Percentiles rank a stretch among this genome's conserved stretches.
Conservation (phyloP, 2,329 filamentous ascomycete genomes). For the Clarireedia paspali region DNA sequence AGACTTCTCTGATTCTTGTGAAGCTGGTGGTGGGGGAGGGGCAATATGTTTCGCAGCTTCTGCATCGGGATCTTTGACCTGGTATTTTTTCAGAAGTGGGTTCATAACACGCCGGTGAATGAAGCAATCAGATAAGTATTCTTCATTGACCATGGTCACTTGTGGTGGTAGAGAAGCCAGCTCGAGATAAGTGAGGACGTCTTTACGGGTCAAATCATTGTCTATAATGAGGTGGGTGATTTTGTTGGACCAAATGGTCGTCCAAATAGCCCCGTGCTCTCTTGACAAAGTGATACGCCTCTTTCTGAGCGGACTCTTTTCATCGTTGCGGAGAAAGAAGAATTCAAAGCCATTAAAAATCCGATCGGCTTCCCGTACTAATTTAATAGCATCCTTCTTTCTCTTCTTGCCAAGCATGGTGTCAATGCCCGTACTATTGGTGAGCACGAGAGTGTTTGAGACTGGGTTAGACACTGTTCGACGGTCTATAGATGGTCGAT, state of each 20-base stretch:
- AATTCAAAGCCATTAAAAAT: conserved; percentile 57
- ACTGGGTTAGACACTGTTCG: conserved; percentile 21
- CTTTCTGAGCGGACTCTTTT: conserved; percentile 58
- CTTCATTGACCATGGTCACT: conserved; percentile 57
- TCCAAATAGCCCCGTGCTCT: conserved; percentile 69
- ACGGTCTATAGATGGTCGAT: conserved; percentile 11
- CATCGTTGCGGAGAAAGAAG: conserved; percentile 76
- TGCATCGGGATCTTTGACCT: conserved; percentile 30
- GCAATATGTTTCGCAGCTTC: background rate
- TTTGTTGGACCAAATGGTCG: conserved; percentile 41
- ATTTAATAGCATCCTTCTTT: conserved; percentile 28
- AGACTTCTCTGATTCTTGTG: conserved; percentile 20
- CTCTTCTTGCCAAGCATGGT: conserved; percentile 21
- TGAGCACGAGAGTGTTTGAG: conserved; percentile 19
- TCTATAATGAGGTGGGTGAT: conserved; percentile 81
- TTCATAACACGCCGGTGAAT: conserved; percentile 50
- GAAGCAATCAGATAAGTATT: conserved; percentile 63
- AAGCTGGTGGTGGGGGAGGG: background rate
- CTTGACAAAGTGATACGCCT: conserved; percentile 67
- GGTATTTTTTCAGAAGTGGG: conserved; percentile 50
- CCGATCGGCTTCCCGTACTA: conserved; percentile 44
- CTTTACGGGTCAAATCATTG: conserved; percentile 52
- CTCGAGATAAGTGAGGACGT: conserved; percentile 51
- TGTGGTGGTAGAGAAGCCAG: conserved; percentile 27
- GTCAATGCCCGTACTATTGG: conserved; percentile 22